phyloP scores from a whole-genome alignment of 352 stramenopile species.

The Stramenopiles sp. region DNA sequence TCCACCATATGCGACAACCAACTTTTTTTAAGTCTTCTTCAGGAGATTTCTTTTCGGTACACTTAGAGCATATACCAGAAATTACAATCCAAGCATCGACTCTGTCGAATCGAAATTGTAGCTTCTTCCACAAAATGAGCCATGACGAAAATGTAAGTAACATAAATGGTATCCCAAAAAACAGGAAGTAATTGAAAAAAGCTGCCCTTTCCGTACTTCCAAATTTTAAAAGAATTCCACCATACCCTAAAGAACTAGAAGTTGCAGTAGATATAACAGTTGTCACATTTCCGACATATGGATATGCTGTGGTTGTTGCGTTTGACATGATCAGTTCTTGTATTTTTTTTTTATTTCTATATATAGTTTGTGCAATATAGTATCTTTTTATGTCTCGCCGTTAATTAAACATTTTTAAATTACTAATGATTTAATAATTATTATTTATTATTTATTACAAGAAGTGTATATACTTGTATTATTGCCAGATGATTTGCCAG shows the following conservation, averaged over 20 bases:
- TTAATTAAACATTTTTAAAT: no score
- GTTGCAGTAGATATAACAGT: background rate
- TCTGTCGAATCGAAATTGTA: background rate
- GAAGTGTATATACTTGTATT: no score
- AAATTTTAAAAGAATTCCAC: background rate
- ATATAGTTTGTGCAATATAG: no score
- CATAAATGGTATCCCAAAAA: background rate
- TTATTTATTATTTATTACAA: no score
- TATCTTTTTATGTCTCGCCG: no score
- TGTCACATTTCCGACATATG: background rate
- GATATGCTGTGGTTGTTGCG: background rate
- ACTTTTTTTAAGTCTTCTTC: background rate
- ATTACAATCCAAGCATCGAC: background rate
- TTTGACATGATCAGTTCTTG: background rate
- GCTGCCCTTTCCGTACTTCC: background rate
- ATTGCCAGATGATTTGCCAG: no score
- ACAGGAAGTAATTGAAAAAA: background rate
- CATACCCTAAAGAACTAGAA: background rate
- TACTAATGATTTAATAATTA: no score
- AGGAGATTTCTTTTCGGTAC: background rate
- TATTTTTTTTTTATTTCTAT: no score
- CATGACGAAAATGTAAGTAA: background rate
- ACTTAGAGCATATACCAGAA: background rate
- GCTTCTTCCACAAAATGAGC: background rate
- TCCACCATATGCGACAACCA: background rate